Conservation (phyloP, 768 basidiomycete genomes). For the Xanthoconium stramineum region DNA sequence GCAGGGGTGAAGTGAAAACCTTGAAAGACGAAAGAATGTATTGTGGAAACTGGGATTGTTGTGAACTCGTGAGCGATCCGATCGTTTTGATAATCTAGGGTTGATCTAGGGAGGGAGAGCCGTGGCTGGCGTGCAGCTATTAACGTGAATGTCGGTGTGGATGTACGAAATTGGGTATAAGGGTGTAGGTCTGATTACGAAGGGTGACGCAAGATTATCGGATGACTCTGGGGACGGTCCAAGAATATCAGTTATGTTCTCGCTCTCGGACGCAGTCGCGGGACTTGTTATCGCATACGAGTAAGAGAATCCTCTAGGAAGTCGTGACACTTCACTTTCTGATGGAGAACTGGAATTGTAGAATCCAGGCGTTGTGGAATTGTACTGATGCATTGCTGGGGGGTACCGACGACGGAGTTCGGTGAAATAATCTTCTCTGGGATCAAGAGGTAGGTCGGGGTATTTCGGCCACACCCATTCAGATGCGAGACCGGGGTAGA, state of each 20-base stretch:
- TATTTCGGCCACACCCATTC: slow-evolving; percentile 22
- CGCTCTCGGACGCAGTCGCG: not conserved
- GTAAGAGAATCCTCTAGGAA: slow-evolving; percentile 10
- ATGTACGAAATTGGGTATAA: slow-evolving; percentile 27
- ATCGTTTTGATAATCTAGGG: slow-evolving; percentile 2
- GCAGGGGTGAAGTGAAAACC: slow-evolving; percentile 1
- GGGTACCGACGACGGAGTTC: slow-evolving; percentile 12
- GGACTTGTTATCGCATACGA: slow-evolving; percentile 6
- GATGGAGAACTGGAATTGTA: slow-evolving; percentile 5
- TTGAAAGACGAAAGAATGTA: slow-evolving; percentile 9
- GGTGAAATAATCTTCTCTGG: slow-evolving; percentile 3
- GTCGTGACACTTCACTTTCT: slow-evolving; percentile 9
- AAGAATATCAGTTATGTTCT: not conserved
- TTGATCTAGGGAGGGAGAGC: slow-evolving; percentile 3
- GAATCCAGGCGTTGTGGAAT: not conserved
- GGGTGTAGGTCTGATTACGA: slow-evolving; percentile 28
- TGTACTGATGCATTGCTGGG: slow-evolving; percentile 2
- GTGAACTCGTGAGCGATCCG: not conserved
- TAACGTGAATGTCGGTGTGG: slow-evolving; percentile 11
- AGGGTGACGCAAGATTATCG: slow-evolving; percentile 14
- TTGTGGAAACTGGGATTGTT: not conserved
- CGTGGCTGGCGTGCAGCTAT: not conserved
- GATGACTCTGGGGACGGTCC: slow-evolving; percentile 5
- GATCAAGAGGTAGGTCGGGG: slow-evolving; percentile 4
- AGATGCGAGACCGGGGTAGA: not conserved